Evolutionary conservation across 1,139 yeast genomes (phyloP).

Genomic region (Hansenula sp.): DNA sequence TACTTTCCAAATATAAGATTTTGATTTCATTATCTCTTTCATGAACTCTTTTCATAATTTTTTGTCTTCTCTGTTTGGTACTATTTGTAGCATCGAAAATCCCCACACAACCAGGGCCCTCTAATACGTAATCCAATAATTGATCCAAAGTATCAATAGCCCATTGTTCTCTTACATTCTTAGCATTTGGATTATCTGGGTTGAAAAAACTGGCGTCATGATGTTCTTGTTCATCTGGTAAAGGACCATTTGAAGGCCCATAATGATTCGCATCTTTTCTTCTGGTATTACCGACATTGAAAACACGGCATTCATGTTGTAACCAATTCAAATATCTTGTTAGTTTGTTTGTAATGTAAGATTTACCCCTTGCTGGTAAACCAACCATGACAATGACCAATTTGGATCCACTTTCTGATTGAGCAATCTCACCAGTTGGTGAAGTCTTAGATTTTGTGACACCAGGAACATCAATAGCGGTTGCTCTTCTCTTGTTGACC

Average conservation of each 20-base stretch:
- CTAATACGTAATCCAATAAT: slow-evolving; percentile 71
- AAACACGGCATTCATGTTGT: slow-evolving; percentile 84
- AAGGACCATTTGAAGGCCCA: slow-evolving; percentile 71
- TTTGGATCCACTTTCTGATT: slow-evolving; percentile 59
- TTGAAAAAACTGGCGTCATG: slow-evolving; percentile 85
- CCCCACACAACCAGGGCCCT: slow-evolving; percentile 88
- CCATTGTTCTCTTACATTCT: slow-evolving; percentile 82
- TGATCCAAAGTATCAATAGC: slow-evolving; percentile 93
- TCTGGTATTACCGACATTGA: slow-evolving; percentile 93
- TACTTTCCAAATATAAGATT: slow-evolving; percentile 80
- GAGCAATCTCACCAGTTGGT: slow-evolving; percentile 48
- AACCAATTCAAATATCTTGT: slow-evolving; percentile 89
- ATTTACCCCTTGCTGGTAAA: slow-evolving; percentile 88
- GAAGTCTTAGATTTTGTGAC: slow-evolving; percentile 79
- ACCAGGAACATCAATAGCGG: slow-evolving; percentile 91
- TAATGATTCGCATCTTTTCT: slow-evolving; percentile 57
- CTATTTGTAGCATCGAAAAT: slow-evolving; percentile 95
- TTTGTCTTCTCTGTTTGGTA: slow-evolving; percentile 66
- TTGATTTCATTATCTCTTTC: slow-evolving; percentile 66
- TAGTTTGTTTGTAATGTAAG: slow-evolving; percentile 86
- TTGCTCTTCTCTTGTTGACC: slow-evolving; percentile 43
- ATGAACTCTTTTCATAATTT: slow-evolving; percentile 66
- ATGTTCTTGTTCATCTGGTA: slow-evolving; percentile 46
- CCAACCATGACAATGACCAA: slow-evolving; percentile 95
- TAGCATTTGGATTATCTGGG: slow-evolving; percentile 69